phyloP scores from a whole-genome alignment of 192 early-diverging fungal genomes.

The Gigaspora rosea region DNA sequence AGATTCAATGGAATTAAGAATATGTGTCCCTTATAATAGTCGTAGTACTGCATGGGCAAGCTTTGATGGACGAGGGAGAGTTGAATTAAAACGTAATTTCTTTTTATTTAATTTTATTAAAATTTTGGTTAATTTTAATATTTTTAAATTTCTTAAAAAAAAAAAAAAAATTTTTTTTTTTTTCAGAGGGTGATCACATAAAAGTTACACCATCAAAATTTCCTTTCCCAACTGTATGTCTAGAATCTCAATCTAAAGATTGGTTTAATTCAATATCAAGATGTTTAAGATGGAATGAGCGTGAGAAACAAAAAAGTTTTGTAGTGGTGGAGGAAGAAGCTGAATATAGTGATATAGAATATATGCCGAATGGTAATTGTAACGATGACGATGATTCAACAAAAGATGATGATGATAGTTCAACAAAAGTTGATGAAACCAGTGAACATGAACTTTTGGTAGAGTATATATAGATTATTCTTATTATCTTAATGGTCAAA shows the following conservation, averaged over 20 bases:
- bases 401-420: neutral
- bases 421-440: constrained; percentile 1
- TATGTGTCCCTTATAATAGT: constrained; percentile 81
- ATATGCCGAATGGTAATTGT: no score
- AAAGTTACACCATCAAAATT: constrained; percentile 82
- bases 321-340: constrained; percentile 42
- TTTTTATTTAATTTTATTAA: constrained; percentile 18
- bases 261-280: constrained; percentile 89
- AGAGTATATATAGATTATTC: neutral
- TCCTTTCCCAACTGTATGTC: constrained; percentile 88
- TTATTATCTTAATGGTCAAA: no score
- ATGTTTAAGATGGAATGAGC: constrained; percentile 93
- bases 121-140: neutral
- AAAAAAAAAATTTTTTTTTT: no score
- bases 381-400: no score
- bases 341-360: neutral
- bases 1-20: constrained; percentile 85
- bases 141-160: neutral
- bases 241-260: constrained; percentile 70
- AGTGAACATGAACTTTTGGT: neutral
- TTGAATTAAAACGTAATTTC: constrained; percentile 72
- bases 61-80: constrained; percentile 92
- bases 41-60: constrained; percentile 90
- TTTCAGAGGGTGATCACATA: constrained; percentile 78
- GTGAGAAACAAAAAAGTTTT: constrained; percentile 87